Conservation (phyloP, 2,329 filamentous ascomycete species). For the Parastagonospora avenae region DNA sequence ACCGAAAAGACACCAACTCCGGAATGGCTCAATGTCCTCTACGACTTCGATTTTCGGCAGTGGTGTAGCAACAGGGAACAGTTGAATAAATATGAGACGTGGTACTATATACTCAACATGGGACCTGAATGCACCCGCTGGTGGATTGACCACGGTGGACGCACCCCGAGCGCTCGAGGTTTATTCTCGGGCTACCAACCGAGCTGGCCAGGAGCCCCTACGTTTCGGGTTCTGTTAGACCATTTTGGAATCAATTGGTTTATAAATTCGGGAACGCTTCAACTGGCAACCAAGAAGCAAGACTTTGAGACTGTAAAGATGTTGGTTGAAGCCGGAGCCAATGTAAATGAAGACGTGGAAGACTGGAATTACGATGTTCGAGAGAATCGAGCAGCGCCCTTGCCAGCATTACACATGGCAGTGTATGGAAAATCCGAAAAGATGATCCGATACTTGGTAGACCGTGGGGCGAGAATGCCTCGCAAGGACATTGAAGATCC, state of each 20-base stretch:
- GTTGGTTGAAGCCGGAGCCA: slow-evolving; percentile 8
- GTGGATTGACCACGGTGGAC: slow-evolving; percentile 10
- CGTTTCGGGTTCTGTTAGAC: slow-evolving; percentile 3
- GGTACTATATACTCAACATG: slow-evolving; percentile 8
- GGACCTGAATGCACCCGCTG: slow-evolving; percentile 9
- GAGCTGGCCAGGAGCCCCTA: slow-evolving; percentile 4
- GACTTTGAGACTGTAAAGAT: slow-evolving; percentile 11
- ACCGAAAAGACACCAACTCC: neutral
- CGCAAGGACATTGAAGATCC: slow-evolving; percentile 1
- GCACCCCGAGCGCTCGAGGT: slow-evolving; percentile 2
- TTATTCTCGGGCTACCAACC: neutral
- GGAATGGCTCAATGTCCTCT: slow-evolving; percentile 10
- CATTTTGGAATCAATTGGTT: slow-evolving; percentile 9
- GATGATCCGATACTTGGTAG: slow-evolving; percentile 10
- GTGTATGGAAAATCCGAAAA: slow-evolving; percentile 12
- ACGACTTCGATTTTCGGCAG: slow-evolving; percentile 8
- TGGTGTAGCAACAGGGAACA: slow-evolving; percentile 6
- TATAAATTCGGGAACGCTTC: slow-evolving; percentile 4
- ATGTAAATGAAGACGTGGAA: slow-evolving; percentile 4
- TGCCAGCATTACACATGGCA: slow-evolving; percentile 5
- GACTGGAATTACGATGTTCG: slow-evolving; percentile 9
- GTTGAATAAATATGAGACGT: slow-evolving; percentile 3
- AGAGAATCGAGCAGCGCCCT: slow-evolving; percentile 8
- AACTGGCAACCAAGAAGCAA: slow-evolving; percentile 8
- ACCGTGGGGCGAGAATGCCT: slow-evolving; percentile 7